Percentiles rank a stretch among this genome's conserved stretches.
Evolutionary conservation across 495 filamentous ascomycete species (phyloP).

Genomic region (Penicillium daleae): DNA sequence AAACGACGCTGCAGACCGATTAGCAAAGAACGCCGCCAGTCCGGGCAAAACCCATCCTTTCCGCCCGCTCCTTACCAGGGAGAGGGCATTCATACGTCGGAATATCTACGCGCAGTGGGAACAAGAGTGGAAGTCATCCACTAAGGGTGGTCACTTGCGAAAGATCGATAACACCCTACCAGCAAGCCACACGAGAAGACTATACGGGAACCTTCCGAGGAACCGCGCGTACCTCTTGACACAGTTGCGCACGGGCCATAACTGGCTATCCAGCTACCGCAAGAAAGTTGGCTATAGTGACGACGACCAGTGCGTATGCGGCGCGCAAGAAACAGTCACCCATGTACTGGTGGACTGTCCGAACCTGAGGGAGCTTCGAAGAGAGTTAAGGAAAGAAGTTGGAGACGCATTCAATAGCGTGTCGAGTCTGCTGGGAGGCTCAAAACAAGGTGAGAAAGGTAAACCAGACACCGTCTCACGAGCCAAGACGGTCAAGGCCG

Average conservation of each 20-base stretch:
- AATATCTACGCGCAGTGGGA: constrained; percentile 18
- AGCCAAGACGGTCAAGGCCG: constrained; percentile 26
- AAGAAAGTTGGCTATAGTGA: constrained; percentile 18
- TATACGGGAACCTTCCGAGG: constrained; percentile 19
- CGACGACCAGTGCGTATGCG: constrained; percentile 21
- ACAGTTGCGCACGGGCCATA: constrained; percentile 28
- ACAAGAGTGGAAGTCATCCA: constrained; percentile 19
- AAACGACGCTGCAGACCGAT: constrained; percentile 21
- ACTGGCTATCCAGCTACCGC: constrained; percentile 19
- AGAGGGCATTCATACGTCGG: constrained; percentile 9
- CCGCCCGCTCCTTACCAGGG: constrained; percentile 20
- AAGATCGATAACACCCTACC: constrained; percentile 22
- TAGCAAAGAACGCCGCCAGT: constrained; percentile 13
- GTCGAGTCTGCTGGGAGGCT: constrained; percentile 32
- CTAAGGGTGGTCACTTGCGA: constrained; percentile 15
- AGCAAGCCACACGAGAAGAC: constrained; percentile 16
- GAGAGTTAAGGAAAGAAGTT: constrained; percentile 21
- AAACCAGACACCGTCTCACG: constrained; percentile 28
- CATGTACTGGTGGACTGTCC: constrained; percentile 26
- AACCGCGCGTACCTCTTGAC: constrained; percentile 22
- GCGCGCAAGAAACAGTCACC: constrained; percentile 23
- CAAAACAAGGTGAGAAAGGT: constrained; percentile 31
- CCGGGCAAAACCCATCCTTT: constrained; percentile 25
- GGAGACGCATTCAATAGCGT: constrained; percentile 30
- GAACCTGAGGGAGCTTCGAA: constrained; percentile 14